Evolutionary conservation across 441 rosid species (phyloP), one percentile per base, ranked within the genome.

Genomic region (Eutrema salsugineum): DNA sequence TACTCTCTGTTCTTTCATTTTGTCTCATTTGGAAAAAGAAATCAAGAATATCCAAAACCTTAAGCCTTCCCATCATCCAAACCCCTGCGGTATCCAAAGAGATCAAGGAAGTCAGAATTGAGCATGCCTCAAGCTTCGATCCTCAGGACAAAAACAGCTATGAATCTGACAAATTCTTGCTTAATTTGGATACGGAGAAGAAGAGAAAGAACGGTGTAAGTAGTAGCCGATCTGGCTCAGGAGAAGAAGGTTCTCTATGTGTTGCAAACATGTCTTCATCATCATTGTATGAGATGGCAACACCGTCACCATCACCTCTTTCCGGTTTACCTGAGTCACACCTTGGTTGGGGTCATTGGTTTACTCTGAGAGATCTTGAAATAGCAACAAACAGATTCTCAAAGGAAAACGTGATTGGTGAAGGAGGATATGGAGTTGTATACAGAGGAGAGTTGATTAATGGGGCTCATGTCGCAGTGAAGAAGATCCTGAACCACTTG

Each of bases 341-440:
- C 54, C 78, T 94, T 73, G 99, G 98, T 24, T 94, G 98, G 98
- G 99, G 99, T 49, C 99, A 94, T 81, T 94, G 99, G 99, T 94
- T 94, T 78, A 94, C 99, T 0, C 66, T 94, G 62, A 87, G 98
- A 79, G 99, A 94, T 80, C 97, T 94, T 56, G 97, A 94, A 71
- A 83, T 84, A 39, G 99, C 99, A 35, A 94, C 99, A 17, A 90
- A 84, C 70, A 67, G 86, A 38, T 92, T 94, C 82, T 90, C 98
- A 1, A 88, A 85, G 80, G 99, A 94, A 22, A 92, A 86, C 66
- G 79, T 94, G 54, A 81, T 94, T 66, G 99, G 99, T 40, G 98
- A 94, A 78, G 98, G 99, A 54, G 99, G 99, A 11, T 92, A 92
- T 80, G 99, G 99, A 50, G 82, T 94, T 77, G 98, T 94, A 43